phyloP scores from a whole-genome alignment of 257 asterid species.

The Solanum medicagineum region DNA sequence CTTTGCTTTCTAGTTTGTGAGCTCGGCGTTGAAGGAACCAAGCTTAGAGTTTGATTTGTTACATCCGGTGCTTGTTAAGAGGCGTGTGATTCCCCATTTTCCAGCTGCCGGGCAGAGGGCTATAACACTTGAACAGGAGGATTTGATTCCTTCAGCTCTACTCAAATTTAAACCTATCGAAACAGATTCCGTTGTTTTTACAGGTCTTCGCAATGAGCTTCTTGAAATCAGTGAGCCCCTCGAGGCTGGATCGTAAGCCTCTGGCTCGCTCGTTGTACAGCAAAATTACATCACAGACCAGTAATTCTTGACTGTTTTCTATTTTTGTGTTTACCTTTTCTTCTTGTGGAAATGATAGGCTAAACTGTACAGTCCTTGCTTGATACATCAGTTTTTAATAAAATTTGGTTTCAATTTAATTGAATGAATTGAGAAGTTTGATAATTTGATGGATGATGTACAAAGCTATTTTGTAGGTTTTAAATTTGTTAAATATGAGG shows the following conservation, averaged over 20 bases:
- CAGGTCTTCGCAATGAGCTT: constrained; percentile 72
- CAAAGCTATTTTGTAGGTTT: neutral
- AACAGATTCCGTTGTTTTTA: constrained; percentile 56
- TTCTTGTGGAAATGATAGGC: neutral
- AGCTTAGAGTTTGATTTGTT: constrained; percentile 70
- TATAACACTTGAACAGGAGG: constrained; percentile 68
- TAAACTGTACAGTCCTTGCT: neutral
- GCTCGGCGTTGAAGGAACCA: constrained; percentile 73
- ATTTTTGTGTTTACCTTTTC: neutral
- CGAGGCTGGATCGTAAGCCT: constrained; percentile 10
- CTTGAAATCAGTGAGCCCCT: constrained; percentile 69
- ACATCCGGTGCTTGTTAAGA: constrained; percentile 57
- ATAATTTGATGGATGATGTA: neutral
- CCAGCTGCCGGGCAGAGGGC: constrained; percentile 42
- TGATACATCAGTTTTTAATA: neutral
- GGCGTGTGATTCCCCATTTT: constrained; percentile 59
- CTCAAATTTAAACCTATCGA: constrained; percentile 74
- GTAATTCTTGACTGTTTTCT: neutral
- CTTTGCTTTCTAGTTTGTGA: constrained; percentile 39
- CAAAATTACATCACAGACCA: neutral
- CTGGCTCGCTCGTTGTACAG: neutral
- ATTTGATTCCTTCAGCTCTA: constrained; percentile 85
- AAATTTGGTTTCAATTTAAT: neutral
- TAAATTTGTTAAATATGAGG: neutral
- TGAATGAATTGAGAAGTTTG: neutral